Evolutionary conservation across 768 basidiomycete species (phyloP).

Genomic region (Podaxis sp.): DNA sequence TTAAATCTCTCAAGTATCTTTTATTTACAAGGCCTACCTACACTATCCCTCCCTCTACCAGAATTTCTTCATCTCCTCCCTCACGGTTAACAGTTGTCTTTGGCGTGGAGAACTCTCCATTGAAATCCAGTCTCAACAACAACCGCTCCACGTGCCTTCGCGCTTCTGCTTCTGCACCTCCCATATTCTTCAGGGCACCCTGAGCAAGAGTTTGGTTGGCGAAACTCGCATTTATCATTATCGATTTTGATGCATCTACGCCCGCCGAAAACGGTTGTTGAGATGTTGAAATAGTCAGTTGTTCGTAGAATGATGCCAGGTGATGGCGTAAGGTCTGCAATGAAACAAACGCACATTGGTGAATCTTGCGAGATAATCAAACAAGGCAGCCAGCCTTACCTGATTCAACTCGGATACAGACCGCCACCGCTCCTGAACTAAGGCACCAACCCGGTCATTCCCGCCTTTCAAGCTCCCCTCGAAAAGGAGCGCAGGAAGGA

Average conservation of each 20-base stretch:
- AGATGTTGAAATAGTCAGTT: slow-evolving; percentile 72
- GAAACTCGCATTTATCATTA: slow-evolving; percentile 58
- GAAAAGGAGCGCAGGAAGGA: slow-evolving; percentile 78
- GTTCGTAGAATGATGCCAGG: slow-evolving; percentile 78
- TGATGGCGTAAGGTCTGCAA: slow-evolving; percentile 63
- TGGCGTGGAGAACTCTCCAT: slow-evolving; percentile 67
- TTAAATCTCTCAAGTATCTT: slow-evolving; percentile 1
- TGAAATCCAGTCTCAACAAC: slow-evolving; percentile 82
- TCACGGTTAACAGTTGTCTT: slow-evolving; percentile 26
- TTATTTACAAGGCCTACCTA: slow-evolving; percentile 17
- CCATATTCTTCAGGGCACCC: slow-evolving; percentile 49
- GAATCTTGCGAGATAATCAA: neutral
- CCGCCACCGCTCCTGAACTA: slow-evolving; percentile 70
- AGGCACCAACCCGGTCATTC: slow-evolving; percentile 60
- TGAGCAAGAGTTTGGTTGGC: slow-evolving; percentile 54
- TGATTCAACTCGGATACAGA: slow-evolving; percentile 77
- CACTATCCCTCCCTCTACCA: slow-evolving; percentile 38
- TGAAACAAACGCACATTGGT: neutral
- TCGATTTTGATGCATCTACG: slow-evolving; percentile 73
- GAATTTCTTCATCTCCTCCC: slow-evolving; percentile 35
- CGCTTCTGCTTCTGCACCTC: slow-evolving; percentile 46
- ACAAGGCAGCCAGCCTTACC: slow-evolving; percentile 41
- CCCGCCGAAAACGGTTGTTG: slow-evolving; percentile 66
- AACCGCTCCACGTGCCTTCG: slow-evolving; percentile 82
- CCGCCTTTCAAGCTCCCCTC: slow-evolving; percentile 72